These are phyloP conservation scores for Carallia pectinifolia DNA, from an alignment of 345 rosid genomes.

Conservation along the genomic window DNA sequence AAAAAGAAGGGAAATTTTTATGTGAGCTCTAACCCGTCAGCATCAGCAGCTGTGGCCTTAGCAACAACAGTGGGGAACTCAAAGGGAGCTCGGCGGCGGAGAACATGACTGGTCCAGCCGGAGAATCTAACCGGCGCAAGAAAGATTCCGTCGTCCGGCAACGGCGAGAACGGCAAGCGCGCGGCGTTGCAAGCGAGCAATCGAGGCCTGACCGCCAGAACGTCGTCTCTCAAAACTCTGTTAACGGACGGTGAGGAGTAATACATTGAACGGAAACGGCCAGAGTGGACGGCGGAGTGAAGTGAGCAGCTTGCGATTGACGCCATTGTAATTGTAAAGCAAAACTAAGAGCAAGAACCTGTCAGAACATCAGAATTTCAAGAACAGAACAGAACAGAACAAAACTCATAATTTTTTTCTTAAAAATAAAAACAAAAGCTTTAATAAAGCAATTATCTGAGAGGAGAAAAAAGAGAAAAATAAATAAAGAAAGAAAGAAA, in stretches of 20 bases:
- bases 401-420: neutral
- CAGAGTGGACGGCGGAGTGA: constrained; percentile 22
- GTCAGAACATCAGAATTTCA: neutral
- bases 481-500: no score
- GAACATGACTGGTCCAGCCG: constrained; percentile 21
- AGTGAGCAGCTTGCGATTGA: constrained; percentile 15
- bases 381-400: neutral
- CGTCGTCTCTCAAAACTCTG: constrained; percentile 16
- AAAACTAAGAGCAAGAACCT: neutral
- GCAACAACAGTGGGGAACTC: constrained; percentile 16
- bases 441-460: no score
- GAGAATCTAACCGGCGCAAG: constrained; percentile 13
- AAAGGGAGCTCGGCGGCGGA: constrained; percentile 18
- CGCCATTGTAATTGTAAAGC: constrained; percentile 28
- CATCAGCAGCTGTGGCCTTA: constrained; percentile 45
- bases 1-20: neutral
- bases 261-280: constrained; percentile 31
- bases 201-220: constrained; percentile 20
- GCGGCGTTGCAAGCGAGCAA: constrained; percentile 16
- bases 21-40: constrained; percentile 36
- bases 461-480: no score
- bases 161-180: constrained; percentile 29
- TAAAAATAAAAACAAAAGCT: no score
- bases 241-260: constrained; percentile 15
- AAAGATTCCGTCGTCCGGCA: constrained; percentile 18